Base-by-base conservation (phyloP, 441 rosid genomes). In the Adansonia rubrostipa region DNA sequence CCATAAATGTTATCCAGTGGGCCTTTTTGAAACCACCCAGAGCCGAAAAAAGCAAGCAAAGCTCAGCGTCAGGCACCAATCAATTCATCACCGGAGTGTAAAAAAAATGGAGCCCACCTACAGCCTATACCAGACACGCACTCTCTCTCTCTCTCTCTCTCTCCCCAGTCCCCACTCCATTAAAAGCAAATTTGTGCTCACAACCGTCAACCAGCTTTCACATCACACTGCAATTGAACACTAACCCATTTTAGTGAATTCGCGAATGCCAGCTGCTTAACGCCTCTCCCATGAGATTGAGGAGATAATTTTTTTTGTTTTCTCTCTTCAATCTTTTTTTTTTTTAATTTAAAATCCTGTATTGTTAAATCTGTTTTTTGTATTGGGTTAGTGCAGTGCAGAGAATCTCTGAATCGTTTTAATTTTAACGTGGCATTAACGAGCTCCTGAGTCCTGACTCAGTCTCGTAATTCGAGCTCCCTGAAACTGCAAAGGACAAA, bases 391-490 rank as follows among this genome's bases (percentile, higher is more conserved):
- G 64, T 47, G 20, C 80, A 69, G 80, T 28, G 20, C 80, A 69
- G 80, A 77, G 80, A 69, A 56, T 69, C 80, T 69, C 60, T 58
- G 69, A 28, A 44, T 24, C 48, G 17, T 50, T 53, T 51, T 9
- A 45, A 48, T 24, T 76, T 20, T 40, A 58, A 68, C 56, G 79
- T 42, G 79, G 79, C 74, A 47, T 42, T 77, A 57, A 56, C 45
- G 67, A 50, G 54, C 13, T 62, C 48, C 62, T 4, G 19, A 22
- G 9, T 17, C 61, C 19, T 57, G 9, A 57, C 68, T 6, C 6
- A 68, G 75, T 69, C 56, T 68, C 75, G 79, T 24, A 44, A 8
- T 57, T 22, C 68, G 54, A 8, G 65, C 64, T 67, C 15, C 9
- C 65, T 54, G 62, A 54, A 71, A n/a, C 48, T 54, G n/a, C 9